Percentiles rank a stretch among this genome's conserved stretches.
Evolutionary conservation across 2,329 filamentous ascomycete genomes (phyloP).

Genomic region (Aspergillus sp.): DNA sequence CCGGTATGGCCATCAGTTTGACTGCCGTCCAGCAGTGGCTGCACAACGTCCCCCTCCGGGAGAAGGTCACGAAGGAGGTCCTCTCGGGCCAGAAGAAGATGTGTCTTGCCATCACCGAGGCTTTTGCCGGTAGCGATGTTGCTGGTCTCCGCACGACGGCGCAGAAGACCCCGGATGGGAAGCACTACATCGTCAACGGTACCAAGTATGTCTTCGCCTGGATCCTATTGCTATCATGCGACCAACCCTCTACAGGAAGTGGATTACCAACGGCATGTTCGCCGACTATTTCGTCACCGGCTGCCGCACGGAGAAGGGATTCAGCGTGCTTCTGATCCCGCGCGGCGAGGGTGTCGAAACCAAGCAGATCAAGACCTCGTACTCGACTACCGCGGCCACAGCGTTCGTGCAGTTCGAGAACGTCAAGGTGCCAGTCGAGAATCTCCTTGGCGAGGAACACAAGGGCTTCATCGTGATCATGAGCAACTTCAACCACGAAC

Average conservation of each 20-base stretch:
- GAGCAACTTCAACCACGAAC: constrained; percentile 85
- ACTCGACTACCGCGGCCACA: constrained; percentile 75
- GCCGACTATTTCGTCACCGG: constrained; percentile 80
- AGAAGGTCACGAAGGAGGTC: constrained; percentile 67
- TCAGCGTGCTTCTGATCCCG: constrained; percentile 73
- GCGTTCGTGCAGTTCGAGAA: constrained; percentile 80
- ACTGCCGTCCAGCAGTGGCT: constrained; percentile 79
- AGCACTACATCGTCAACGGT: constrained; percentile 61
- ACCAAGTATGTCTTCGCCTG: constrained; percentile 29
- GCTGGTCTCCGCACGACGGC: constrained; percentile 77
- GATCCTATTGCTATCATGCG: background rate
- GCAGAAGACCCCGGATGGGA: constrained; percentile 70
- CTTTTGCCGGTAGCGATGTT: constrained; percentile 81
- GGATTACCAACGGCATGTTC: constrained; percentile 80
- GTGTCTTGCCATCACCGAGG: constrained; percentile 82
- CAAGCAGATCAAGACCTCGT: constrained; percentile 62
- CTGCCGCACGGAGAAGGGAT: constrained; percentile 74
- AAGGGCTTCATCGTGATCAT: constrained; percentile 83
- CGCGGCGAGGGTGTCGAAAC: constrained; percentile 67
- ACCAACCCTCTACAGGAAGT: constrained; percentile 63
- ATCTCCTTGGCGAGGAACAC: constrained; percentile 77
- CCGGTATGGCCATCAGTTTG: constrained; percentile 79
- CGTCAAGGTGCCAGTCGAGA: constrained; percentile 76
- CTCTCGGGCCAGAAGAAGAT: constrained; percentile 83
- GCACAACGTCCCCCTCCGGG: constrained; percentile 63